Evolutionary conservation across 2,329 filamentous ascomycete species (phyloP), one percentile per base, ranked within the genome.

Genomic region (Sporothrix curviconia): DNA sequence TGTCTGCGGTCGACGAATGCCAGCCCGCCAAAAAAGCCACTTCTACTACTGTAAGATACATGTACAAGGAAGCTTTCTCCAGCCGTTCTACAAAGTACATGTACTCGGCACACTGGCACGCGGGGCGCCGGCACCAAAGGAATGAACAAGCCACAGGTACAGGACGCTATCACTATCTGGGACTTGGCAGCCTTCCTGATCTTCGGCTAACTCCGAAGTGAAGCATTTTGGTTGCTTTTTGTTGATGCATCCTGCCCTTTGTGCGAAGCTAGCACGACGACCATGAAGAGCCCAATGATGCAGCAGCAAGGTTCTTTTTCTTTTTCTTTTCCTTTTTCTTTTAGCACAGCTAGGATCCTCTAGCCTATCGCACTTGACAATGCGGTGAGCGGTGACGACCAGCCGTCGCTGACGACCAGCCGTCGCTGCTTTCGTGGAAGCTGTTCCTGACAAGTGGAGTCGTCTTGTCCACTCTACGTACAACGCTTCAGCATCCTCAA

Each of bases 151-250:
- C 44, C 28, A 56, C 55, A 50, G 9, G 46, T 8, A 36, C 36
- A 51, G 25, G 44, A 37, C 37, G 42, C 57, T 49, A 56, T 43
- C 14, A 14, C 53, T 4, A 2, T 36, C 51, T 40, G 5, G 53
- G 52, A 17, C 34, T 28, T 42, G 14, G 54, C 34, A 28, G n/a
- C 24, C 19, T 30, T 47, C 42, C 28, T 36, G 47, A 40, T 54
- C 34, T 32, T 55, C 58, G 58, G 58, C 50, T 50, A 60, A 32
- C 58, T 57, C 58, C 58, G 58, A 55, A 42, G 43, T 22, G 42
- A 24, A 28, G 7, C 15, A 40, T 51, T 12, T 36, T 24, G 7
- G n/a, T 37, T 12, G 7, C 34, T 14, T 7, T 30, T 30, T 9
- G 14, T 30, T 25, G 30, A 36, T 28, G 14, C 25, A 15, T 36